A percentile compares a stretch with the other conserved stretches of the same genome.
Evolutionary conservation across 192 early-diverging fungal genomes (phyloP).

Genomic region (Rhizophagus clarus): DNA sequence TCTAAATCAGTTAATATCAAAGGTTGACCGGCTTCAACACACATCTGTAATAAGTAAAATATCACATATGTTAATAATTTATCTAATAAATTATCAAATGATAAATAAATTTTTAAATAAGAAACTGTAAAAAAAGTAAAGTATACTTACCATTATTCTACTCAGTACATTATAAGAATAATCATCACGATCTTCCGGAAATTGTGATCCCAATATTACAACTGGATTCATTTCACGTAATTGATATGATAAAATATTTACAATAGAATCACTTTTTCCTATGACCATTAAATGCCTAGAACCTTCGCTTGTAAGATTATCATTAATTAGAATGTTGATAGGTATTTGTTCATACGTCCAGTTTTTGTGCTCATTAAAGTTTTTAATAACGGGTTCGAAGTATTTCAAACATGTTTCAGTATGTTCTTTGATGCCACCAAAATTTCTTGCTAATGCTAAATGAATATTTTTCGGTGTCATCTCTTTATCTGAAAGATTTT

Average conservation of each 20-base stretch:
- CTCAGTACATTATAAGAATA: constrained; percentile 33
- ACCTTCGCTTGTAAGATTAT: constrained; percentile 7
- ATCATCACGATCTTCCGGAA: constrained; percentile 33
- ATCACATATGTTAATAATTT: not conserved
- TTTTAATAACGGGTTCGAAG: constrained; percentile 3
- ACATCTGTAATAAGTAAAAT: constrained; percentile 29
- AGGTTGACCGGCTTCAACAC: constrained; percentile 33
- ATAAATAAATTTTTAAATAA: no score
- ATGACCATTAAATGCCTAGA: constrained; percentile 34
- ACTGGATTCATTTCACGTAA: constrained; percentile 23
- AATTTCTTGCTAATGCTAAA: constrained; percentile 27
- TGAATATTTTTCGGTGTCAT: constrained; percentile 18
- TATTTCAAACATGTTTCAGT: not conserved
- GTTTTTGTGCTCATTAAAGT: not conserved
- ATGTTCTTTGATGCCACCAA: constrained; percentile 30
- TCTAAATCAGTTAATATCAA: constrained; percentile 21
- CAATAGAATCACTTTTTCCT: constrained; percentile 32
- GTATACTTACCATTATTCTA: constrained; percentile 19
- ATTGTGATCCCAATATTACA: constrained; percentile 30
- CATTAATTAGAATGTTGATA: constrained; percentile 10
- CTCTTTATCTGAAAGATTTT: not conserved
- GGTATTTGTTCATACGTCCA: constrained; percentile 21
- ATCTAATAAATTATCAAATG: no score
- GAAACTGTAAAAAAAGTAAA: not conserved
- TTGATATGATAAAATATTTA: constrained; percentile 31